A percentile compares a stretch with the other conserved stretches of the same genome.
Conservation (phyloP, 164 flowering plant genomes). For the Echeveria elegans region DNA sequence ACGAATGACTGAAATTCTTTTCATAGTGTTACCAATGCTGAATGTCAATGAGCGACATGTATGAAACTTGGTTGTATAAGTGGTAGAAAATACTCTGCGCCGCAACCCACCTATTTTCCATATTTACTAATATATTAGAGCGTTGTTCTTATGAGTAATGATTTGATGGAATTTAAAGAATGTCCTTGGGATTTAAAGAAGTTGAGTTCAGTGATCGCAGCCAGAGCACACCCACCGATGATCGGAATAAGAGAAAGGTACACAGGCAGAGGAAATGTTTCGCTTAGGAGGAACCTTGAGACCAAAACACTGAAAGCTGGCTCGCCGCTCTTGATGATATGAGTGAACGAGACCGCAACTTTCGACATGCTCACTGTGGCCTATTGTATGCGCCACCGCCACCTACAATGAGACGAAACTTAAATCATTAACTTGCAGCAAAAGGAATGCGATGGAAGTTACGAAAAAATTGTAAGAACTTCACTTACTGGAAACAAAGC, state of each 20-base stretch:
- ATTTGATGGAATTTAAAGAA: too few species aligned
- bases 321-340: conserved; percentile 32
- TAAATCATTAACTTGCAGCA: too few species aligned
- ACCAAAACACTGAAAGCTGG: conserved; percentile 35
- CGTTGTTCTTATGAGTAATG: too few species aligned
- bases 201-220: conserved; percentile 32
- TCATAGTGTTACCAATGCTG: conserved; percentile 30
- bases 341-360: conserved; percentile 34
- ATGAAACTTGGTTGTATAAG: conserved; percentile 29
- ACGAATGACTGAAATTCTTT: conserved; percentile 26
- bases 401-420: conserved; percentile 14
- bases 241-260: conserved; percentile 28
- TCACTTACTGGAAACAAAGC: conserved; percentile 21
- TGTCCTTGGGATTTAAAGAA: conserved; percentile 1
- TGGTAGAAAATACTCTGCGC: conserved; percentile 29
- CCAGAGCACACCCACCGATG: conserved; percentile 31
- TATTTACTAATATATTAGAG: background rate
- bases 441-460: background rate
- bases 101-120: conserved; percentile 23
- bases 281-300: conserved; percentile 27
- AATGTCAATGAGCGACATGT: conserved; percentile 30
- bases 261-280: conserved; percentile 22
- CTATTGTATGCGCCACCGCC: conserved; percentile 34
- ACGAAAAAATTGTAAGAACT: background rate
- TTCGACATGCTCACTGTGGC: conserved; percentile 37